Base-by-base conservation (phyloP, 208 protist genomes). In the Acanthamoeba castellanii region DNA sequence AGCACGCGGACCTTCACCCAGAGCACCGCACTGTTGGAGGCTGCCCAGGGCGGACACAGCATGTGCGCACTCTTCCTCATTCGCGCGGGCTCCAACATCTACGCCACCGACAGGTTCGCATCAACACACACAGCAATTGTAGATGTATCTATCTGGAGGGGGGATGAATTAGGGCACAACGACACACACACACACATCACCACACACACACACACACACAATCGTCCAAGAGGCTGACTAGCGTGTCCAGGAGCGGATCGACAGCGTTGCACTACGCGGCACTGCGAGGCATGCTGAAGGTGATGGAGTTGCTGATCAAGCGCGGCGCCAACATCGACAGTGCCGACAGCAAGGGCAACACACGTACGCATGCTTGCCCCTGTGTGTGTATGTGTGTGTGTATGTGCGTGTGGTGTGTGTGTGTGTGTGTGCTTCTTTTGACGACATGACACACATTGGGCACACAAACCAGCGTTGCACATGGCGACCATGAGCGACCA, bases 401-500 rank as follows among this genome's bases (percentile, higher is more conserved):
- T 64, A 20, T 64, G n/a, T n/a, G n/a, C n/a, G n/a, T n/a, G n/a
- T n/a, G n/a, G n/a, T n/a, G n/a, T n/a, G n/a, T n/a, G n/a, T 64
- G 9, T 9, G 57, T 64, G 74, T 27, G 55, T 13, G 11, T 1
- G 1, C 55, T 13, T 61, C 1, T 61, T 22, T 25, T 61, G 5
- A 2, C 6, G 6, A 61, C 55, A 22, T 57, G n/a, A 34, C 64
- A 72, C 66, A 37, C 66, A n/a, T n/a, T n/a, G n/a, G n/a, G 20
- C 66, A 72, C 22, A 37, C 30, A 72, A 2, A 34, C 66, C 22
- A 85, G 57, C 84, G 13, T 25, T 91, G 30, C 84, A 91, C 42
- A 72, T 91, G 50, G 84, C 84, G 3, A 91, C 84, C 0, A 91
- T 91, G 84, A 64, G 30, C 57, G 84, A 91, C 25, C 84, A 91